These are phyloP conservation scores for Saturnispora saitoi DNA, from an alignment of 805 yeast genomes.

Conservation along the genomic window DNA sequence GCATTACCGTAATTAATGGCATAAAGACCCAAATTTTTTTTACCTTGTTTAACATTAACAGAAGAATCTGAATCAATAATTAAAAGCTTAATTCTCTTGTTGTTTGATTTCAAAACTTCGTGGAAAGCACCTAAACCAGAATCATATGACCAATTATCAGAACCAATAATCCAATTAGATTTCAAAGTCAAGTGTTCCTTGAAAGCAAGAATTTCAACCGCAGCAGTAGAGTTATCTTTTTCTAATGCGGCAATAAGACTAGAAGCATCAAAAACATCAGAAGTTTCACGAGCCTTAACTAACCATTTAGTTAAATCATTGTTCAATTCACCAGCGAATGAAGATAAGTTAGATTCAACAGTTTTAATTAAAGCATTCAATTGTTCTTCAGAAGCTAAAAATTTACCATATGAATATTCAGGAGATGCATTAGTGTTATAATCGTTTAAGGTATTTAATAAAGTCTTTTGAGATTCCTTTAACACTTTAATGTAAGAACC, in stretches of 20 bases:
- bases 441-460: conserved; percentile 44
- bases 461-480: conserved; percentile 42
- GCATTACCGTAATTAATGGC: conserved; percentile 89
- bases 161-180: conserved; percentile 80
- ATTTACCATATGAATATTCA: conserved; percentile 81
- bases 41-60: conserved; percentile 44
- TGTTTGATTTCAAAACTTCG: conserved; percentile 62
- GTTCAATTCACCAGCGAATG: conserved; percentile 40
- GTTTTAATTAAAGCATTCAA: conserved; percentile 36
- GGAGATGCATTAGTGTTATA: conserved; percentile 60
- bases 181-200: conserved; percentile 38
- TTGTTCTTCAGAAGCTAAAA: conserved; percentile 47
- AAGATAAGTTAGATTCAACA: conserved; percentile 39
- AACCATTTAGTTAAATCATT: conserved; percentile 66
- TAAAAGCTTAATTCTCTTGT: conserved; percentile 69
- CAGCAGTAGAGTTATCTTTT: conserved; percentile 20
- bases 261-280: conserved; percentile 24
- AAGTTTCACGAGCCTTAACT: conserved; percentile 36
- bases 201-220: conserved; percentile 38
- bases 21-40: conserved; percentile 87
- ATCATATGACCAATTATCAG: conserved; percentile 94
- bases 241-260: conserved; percentile 27
- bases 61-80: conserved; percentile 81
- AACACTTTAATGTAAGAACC: conserved; percentile 71
- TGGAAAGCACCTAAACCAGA: conserved; percentile 89